Conservation (phyloP, 495 filamentous ascomycete species). For the Annulohypoxylon bovei region DNA sequence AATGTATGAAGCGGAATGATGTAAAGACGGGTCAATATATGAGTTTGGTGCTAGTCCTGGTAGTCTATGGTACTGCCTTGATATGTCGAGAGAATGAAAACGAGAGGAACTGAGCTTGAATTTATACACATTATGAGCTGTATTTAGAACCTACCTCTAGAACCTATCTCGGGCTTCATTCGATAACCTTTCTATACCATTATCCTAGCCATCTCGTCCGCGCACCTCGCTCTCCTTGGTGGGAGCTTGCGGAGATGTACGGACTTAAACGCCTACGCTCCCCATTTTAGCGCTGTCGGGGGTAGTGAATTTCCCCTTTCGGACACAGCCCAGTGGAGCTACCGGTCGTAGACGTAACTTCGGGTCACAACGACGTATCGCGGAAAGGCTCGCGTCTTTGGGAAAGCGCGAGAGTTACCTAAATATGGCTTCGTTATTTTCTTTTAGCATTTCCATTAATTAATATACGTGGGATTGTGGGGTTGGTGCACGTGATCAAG, state of each 20-base stretch:
- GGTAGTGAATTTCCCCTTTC: slow-evolving; percentile 2
- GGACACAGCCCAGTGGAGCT: neutral
- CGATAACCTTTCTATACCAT: neutral
- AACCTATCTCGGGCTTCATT: neutral
- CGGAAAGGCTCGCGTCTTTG: neutral
- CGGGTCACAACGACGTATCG: too few species aligned
- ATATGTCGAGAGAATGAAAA: neutral
- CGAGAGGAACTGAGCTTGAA: neutral
- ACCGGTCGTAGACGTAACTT: neutral
- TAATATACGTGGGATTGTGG: too few species aligned
- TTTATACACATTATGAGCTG: slow-evolving; percentile 2
- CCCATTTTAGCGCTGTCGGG: neutral
- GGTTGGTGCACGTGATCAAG: too few species aligned
- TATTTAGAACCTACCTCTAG: neutral
- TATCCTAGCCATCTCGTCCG: neutral
- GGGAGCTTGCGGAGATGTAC: slow-evolving; percentile 1
- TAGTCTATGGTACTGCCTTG: neutral
- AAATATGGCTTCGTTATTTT: too few species aligned
- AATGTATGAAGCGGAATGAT: neutral
- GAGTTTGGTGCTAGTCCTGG: neutral
- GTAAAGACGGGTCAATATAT: neutral
- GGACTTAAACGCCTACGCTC: neutral
- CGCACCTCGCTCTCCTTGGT: neutral
- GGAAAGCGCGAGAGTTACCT: slow-evolving; percentile 14
- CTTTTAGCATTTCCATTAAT: too few species aligned